Percentiles rank a stretch among this genome's conserved stretches.
Conservation (phyloP, 768 basidiomycete species). For the Suillus americanus region DNA sequence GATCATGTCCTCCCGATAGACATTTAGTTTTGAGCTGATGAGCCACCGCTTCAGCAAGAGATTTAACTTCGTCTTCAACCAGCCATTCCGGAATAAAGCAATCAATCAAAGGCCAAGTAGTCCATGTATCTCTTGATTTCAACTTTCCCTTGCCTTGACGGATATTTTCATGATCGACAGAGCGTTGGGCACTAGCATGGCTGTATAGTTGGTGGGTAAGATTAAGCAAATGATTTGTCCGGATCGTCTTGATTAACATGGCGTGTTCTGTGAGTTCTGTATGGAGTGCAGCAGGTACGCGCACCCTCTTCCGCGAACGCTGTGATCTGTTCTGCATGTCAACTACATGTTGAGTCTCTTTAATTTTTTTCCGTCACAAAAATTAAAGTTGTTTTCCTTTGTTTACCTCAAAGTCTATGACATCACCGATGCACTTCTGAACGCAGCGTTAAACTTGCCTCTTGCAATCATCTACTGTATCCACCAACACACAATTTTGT, state of each 20-base stretch:
- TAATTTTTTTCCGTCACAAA: background rate
- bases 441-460: background rate
- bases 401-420: background rate
- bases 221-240: conserved; percentile 57
- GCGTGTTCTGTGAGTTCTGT: conserved; percentile 68
- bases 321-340: background rate
- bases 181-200: conserved; percentile 14
- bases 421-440: conserved; percentile 3
- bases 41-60: conserved; percentile 42
- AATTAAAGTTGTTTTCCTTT: background rate
- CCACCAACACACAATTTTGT: background rate
- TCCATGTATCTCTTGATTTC: conserved; percentile 52
- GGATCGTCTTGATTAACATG: conserved; percentile 63
- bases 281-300: conserved; percentile 55
- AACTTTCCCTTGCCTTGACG: conserved; percentile 25
- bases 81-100: conserved; percentile 68
- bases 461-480: background rate
- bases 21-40: conserved; percentile 15
- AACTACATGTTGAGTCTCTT: background rate
- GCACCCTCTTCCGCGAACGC: conserved; percentile 33
- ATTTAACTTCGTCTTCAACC: conserved; percentile 65
- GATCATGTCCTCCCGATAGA: conserved; percentile 1
- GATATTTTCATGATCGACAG: conserved; percentile 20
- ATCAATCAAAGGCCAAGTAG: conserved; percentile 77
- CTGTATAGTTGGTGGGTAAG: conserved; percentile 50